Evolutionary conservation across 192 early-diverging fungal species (phyloP).

Genomic region (Coemansia sp.): DNA sequence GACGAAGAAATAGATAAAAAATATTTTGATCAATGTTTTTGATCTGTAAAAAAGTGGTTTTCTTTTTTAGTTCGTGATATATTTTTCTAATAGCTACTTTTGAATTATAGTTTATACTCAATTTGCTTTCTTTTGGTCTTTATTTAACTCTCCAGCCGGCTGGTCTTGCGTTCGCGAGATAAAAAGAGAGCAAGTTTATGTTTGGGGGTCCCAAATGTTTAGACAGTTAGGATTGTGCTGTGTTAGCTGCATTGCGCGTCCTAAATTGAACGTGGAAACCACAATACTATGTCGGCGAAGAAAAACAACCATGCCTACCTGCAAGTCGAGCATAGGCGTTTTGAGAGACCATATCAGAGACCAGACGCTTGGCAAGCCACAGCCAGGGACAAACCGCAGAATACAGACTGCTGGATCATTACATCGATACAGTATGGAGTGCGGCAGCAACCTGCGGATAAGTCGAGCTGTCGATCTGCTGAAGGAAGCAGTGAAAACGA

Average conservation of each 20-base stretch:
- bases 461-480: constrained; percentile 14
- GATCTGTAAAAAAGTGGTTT: too few species aligned
- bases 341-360: neutral
- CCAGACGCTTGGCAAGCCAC: neutral
- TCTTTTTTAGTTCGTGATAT: neutral
- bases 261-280: neutral
- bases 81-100: neutral
- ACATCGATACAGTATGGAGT: neutral
- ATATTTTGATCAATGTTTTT: too few species aligned
- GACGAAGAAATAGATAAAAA: too few species aligned
- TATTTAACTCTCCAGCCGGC: neutral
- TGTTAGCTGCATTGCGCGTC: neutral
- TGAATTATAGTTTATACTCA: neutral
- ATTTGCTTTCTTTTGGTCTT: constrained; percentile 1
- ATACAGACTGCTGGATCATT: neutral
- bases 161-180: neutral
- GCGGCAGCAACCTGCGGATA: constrained; percentile 18
- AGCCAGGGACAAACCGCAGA: neutral
- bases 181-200: neutral
- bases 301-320: neutral
- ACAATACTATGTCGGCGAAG: neutral
- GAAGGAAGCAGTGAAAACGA: constrained; percentile 7
- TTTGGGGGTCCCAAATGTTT: constrained; percentile 12
- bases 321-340: neutral
- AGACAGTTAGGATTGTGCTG: constrained; percentile 12